Evolutionary conservation across 2,329 filamentous ascomycete genomes (phyloP), one percentile per base, ranked within the genome.

Genomic region (Monosporascus sp.): DNA sequence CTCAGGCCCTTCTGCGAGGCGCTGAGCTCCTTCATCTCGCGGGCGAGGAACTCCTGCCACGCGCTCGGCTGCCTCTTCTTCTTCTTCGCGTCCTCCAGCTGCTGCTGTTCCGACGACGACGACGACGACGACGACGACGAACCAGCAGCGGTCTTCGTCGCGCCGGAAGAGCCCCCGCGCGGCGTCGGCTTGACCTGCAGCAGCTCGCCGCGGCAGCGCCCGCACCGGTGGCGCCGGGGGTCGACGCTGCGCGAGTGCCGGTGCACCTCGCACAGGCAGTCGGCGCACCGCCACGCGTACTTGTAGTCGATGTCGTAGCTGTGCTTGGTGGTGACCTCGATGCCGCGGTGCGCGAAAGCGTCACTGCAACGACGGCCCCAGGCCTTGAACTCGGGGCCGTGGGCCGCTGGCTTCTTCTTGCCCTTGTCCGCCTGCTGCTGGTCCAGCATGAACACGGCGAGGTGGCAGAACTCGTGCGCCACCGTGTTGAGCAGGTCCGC

Each of bases 391-490:
- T 89, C 87, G 14, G 81, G 79, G 22, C 92, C 92, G 66, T 97
- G 92, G 0, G 91, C 90, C 56, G 89, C 86, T 5, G 43, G 43
- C 43, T 46, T 46, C 43, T 18, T 25, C n/a, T 22, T 24, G 11
- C 6, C 25, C 14, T n/a, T n/a, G 43, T 46, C 43, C 52, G 84
- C 85, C 44, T 82, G 85, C 37, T 92, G 75, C 37, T 85, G 83
- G 48, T 80, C 86, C 57, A 97, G 76, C 84, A 97, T 95, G 69
- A 93, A 97, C 63, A 91, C 96, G 44, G 90, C 87, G 1, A 97
- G 75, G 66, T 99, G 94, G 69, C 94, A 97, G 74, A 94, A 97
- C 64, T 99, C 94, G 68, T 99, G 94, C 0, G 93, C 90, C n/a
- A 97, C 73, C 0, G 94, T 91, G 68, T 97, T 97, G 58, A 94